Evolutionary conservation across 352 stramenopile genomes (phyloP), one percentile per base, ranked within the genome.

Genomic region (Phytophthora foliorum): DNA sequence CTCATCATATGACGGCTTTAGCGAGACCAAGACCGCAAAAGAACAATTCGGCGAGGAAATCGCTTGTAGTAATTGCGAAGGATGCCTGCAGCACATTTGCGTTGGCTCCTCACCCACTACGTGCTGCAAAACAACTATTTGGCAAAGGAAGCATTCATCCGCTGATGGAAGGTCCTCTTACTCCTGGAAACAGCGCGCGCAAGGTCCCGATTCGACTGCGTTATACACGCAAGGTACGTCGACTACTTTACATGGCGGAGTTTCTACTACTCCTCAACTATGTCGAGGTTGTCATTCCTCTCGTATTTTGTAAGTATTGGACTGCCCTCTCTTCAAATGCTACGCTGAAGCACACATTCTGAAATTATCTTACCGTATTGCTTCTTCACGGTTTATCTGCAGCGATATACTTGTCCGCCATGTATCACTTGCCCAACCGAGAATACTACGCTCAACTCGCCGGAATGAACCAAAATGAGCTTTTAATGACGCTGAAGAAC

Each of bases 401-500:
- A 67, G 67, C 62, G 19, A 52, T 80, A 1, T 80, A 69, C 44
- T 13, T 75, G n/a, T n/a, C 49, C 11, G 34, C 55, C 21, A 50
- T 61, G 24, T 69, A 59, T 10, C 62, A 70, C 2, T 24, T 75
- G 9, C 73, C 69, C 9, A 82, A 80, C 31, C 60, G 58, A 17
- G 22, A 55, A 6, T 80, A 66, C 48, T 82, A 80, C 64, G 16
- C 63, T 4, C 63, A 71, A 27, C 17, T 78, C 5, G 19, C 44
- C 0, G 46, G 51, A n/a, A 65, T 78, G 22, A 25, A 46, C 16
- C 27, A 34, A 0, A 10, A 27, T 14, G 2, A 70, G 11, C 36
- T 82, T 5, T 25, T 53, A 0, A n/a, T 58, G 13, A 75, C 61
- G 1, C 27, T 80, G 17, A 8, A 32, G 13, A 79, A 73, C 52